A percentile compares a stretch with the other conserved stretches of the same genome.
Evolutionary conservation across 495 filamentous ascomycete genomes (phyloP).

Genomic region (Opeltia flavorubescens): DNA sequence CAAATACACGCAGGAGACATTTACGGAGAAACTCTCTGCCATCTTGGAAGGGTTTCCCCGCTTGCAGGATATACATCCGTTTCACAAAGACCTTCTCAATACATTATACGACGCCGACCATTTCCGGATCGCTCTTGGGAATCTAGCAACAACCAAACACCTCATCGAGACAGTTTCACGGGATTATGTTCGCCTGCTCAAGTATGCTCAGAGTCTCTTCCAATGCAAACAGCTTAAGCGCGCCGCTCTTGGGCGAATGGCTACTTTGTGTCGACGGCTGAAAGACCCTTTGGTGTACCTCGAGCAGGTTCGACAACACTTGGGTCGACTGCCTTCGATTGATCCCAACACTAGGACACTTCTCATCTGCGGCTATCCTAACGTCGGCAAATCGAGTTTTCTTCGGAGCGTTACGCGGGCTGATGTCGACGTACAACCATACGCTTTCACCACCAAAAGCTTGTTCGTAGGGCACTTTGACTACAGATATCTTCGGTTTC

Average conservation of each 20-base stretch:
- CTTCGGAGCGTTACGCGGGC: slow-evolving; percentile 80
- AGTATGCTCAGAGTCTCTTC: slow-evolving; percentile 92
- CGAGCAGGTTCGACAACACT: slow-evolving; percentile 94
- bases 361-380: slow-evolving; percentile 92
- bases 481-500: slow-evolving; percentile 94
- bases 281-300: slow-evolving; percentile 92
- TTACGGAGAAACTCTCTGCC: slow-evolving; percentile 76
- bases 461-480: slow-evolving; percentile 97
- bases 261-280: slow-evolving; percentile 81
- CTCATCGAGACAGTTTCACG: slow-evolving; percentile 89
- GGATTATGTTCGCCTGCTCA: slow-evolving; percentile 85
- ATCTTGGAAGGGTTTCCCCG: slow-evolving; percentile 89
- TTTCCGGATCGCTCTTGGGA: slow-evolving; percentile 90
- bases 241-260: slow-evolving; percentile 85
- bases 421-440: slow-evolving; percentile 95
- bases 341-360: slow-evolving; percentile 93
- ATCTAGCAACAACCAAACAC: slow-evolving; percentile 89
- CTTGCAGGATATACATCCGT: slow-evolving; percentile 92
- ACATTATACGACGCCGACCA: slow-evolving; percentile 94
- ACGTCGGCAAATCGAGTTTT: slow-evolving; percentile 95
- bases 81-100: slow-evolving; percentile 79
- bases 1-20: slow-evolving; percentile 97
- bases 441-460: slow-evolving; percentile 96
- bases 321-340: slow-evolving; percentile 92
- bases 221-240: slow-evolving; percentile 91